Conservation (phyloP, 306 rosid species). For the Glycine latifolia region DNA sequence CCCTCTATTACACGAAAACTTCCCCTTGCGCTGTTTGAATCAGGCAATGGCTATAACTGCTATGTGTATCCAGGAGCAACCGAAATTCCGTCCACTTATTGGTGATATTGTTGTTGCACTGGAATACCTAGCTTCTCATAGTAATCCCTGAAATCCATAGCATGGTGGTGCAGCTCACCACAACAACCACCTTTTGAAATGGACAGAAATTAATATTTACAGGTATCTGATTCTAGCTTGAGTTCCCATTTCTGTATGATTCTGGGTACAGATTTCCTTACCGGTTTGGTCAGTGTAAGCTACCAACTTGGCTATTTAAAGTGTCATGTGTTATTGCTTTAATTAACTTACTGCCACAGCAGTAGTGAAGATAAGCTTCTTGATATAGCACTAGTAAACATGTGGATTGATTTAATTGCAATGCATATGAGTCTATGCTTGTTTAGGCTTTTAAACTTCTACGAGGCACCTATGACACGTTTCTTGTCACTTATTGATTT, state of each 20-base stretch:
- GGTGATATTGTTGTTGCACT: constrained; percentile 90
- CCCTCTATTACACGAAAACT: constrained; percentile 78
- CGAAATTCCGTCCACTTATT: constrained; percentile 84
- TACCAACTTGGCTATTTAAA: constrained; percentile 33
- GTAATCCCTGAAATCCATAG: constrained; percentile 43
- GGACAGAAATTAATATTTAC: constrained; percentile 37
- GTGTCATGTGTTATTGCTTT: constrained; percentile 28
- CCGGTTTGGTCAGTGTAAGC: constrained; percentile 54
- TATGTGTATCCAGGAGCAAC: constrained; percentile 97
- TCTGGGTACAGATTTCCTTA: constrained; percentile 43
- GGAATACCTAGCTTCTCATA: constrained; percentile 83
- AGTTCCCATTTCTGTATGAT: constrained; percentile 52
- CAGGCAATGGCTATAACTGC: constrained; percentile 96
- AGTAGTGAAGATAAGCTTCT: constrained; percentile 28
- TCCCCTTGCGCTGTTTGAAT: constrained; percentile 84
- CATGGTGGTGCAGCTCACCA: constrained; percentile 40
- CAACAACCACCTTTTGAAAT: constrained; percentile 47
- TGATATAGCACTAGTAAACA: constrained; percentile 21
- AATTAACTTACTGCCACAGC: constrained; percentile 37
- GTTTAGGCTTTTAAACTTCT: background rate
- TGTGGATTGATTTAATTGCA: constrained; percentile 12
- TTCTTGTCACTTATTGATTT: no score
- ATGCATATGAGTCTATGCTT: constrained; percentile 2
- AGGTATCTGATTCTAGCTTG: constrained; percentile 50
- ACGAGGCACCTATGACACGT: no score